Base-by-base conservation (phyloP, 176 grass and related monocot species). In the Saccharum spontaneum region DNA sequence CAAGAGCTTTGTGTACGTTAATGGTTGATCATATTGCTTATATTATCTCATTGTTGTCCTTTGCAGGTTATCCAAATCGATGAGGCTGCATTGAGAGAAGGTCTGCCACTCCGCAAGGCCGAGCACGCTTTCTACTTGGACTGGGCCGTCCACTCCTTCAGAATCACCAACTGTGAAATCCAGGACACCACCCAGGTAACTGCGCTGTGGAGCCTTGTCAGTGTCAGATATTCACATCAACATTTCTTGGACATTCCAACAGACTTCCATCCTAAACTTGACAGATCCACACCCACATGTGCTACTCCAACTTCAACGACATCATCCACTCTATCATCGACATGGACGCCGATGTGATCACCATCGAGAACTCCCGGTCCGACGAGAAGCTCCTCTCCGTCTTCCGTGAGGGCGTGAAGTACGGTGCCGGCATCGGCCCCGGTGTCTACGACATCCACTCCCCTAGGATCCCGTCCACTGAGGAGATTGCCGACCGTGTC, bases 261-360 rank as follows among this genome's bases (percentile, higher is more conserved):
- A 73, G 48, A 85, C 18, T 14, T 13, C 22, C 36, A 22, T 79
- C 3, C 48, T 87, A 28, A 28, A 28, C 12, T 71, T 34, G 24
- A 68, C 81, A 97, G 94, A 97, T 97, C 81, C 94, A 97, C 92
- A 97, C 94, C 72, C 94, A 97, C 86, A 97, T 97, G 94, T 97
- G 94, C 94, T 97, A 97, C 84, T 97, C 94, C 17, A 94, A 97
- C 86, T 97, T 97, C 86, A 97, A 97, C 18, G 94, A 97, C 60
- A 97, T 97, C 86, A 97, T 97, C 86, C 90, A 97, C 54, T 97
- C 94, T 71, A 97, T 97, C 86, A 97, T 97, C 3, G 62, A 89
- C 84, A 97, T 97, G 94, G 94, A 97, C 0, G 94, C 94, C 1
- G 94, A 97, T 39, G 94, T 97, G 81, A 97, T 97, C 86, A 97